Percentiles rank a stretch among this genome's conserved stretches.
These are phyloP conservation scores for Penicillium sp. DNA, from an alignment of 2,329 filamentous ascomycete genomes.

Conservation along the genomic window DNA sequence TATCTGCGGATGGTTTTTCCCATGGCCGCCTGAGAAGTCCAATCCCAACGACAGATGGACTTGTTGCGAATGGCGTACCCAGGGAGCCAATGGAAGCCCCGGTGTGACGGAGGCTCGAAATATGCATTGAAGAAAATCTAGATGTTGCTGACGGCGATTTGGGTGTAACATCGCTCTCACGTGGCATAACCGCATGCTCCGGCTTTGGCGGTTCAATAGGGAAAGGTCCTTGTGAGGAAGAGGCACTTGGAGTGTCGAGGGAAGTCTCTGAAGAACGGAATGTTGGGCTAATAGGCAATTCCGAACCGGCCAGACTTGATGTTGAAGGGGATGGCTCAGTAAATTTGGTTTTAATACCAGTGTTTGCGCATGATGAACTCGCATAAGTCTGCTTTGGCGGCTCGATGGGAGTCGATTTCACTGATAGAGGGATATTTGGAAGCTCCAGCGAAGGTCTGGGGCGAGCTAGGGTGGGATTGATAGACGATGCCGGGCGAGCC, in stretches of 20 bases:
- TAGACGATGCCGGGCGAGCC: constrained; percentile 30
- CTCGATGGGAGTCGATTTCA: not conserved
- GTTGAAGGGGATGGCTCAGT: constrained; percentile 2
- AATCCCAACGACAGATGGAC: constrained; percentile 1
- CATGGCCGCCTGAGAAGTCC: not conserved
- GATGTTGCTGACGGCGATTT: not conserved
- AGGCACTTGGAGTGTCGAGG: not conserved
- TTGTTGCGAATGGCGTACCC: not conserved
- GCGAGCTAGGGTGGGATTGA: constrained; percentile 27
- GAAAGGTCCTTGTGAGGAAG: not conserved
- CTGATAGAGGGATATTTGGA: not conserved
- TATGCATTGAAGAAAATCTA: not conserved
- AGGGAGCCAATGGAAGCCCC: constrained; percentile 1
- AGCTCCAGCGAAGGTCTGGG: not conserved
- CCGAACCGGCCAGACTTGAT: constrained; percentile 8
- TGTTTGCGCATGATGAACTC: not conserved
- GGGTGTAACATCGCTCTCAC: not conserved
- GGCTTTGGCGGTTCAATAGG: not conserved
- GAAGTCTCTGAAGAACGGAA: not conserved
- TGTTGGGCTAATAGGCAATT: constrained; percentile 13
- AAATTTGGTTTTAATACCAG: not conserved
- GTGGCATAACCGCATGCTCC: not conserved
- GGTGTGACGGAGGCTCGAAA: not conserved
- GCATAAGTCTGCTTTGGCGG: not conserved
- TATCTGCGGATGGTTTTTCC: not conserved